A percentile compares a stretch with the other conserved stretches of the same genome.
Evolutionary conservation across 441 rosid genomes (phyloP).

Genomic region (Corymbia citriodora): DNA sequence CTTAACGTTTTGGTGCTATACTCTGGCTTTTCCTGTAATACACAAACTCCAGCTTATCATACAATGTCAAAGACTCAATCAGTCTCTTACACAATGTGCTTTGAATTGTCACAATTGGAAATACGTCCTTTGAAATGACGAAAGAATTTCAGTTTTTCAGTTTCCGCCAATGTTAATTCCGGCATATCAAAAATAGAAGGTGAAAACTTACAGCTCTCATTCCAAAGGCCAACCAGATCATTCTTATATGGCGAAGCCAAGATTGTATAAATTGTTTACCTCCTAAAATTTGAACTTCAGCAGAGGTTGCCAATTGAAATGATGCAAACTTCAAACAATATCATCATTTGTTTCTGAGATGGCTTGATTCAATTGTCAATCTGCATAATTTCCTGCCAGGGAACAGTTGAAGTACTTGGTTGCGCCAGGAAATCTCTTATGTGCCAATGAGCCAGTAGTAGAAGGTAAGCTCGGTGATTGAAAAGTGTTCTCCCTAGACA

Average conservation of each 20-base stretch:
- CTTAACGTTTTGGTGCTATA: background rate
- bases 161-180: no score
- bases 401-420: background rate
- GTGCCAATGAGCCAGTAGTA: background rate
- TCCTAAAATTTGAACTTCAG: fast-evolving
- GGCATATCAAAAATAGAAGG: background rate
- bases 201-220: no score
- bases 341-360: background rate
- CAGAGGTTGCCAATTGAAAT: fast-evolving
- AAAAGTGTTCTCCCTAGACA: background rate
- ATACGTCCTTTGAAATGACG: background rate
- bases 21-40: no score
- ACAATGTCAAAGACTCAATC: background rate
- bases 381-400: no score
- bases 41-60: fast-evolving
- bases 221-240: background rate
- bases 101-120: fast-evolving
- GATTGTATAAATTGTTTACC: background rate
- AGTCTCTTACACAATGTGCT: no score
- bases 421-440: fast-evolving
- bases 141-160: no score
- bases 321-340: background rate
- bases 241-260: background rate
- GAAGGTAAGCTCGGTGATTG: fast-evolving
- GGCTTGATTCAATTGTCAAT: background rate